Conservation (phyloP, 805 yeast species). For the Starmerella scarabaei region DNA sequence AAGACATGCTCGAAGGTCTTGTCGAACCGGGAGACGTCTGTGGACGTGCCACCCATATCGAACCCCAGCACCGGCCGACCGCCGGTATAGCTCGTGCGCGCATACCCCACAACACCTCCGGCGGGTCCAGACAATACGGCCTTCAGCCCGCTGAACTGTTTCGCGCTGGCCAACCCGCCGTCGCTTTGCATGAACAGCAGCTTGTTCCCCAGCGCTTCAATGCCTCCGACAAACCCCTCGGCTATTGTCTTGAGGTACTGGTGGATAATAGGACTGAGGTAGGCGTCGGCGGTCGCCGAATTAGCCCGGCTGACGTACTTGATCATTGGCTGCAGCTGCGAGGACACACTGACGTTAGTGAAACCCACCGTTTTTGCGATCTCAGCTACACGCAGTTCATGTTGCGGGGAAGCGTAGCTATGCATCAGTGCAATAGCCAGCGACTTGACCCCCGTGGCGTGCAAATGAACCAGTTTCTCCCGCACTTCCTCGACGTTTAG, state of each 20-base stretch:
- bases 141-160: constrained; percentile 68
- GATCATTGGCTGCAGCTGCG: constrained; percentile 64
- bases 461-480: constrained; percentile 33
- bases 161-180: constrained; percentile 83
- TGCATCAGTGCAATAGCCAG: constrained; percentile 62
- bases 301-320: constrained; percentile 63
- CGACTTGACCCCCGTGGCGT: constrained; percentile 48
- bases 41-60: constrained; percentile 88
- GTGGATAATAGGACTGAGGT: constrained; percentile 64
- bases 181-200: constrained; percentile 81
- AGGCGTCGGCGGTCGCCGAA: constrained; percentile 71
- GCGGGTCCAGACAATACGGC: constrained; percentile 95
- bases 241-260: constrained; percentile 50
- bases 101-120: constrained; percentile 92
- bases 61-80: constrained; percentile 57
- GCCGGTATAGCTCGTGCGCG: constrained; percentile 54
- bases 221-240: constrained; percentile 44
- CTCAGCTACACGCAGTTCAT: constrained; percentile 46
- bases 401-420: constrained; percentile 59
- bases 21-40: constrained; percentile 64
- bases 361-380: constrained; percentile 59
- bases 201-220: constrained; percentile 29
- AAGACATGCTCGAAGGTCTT: constrained; percentile 67
- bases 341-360: constrained; percentile 52
- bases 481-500: constrained; percentile 38